A percentile compares a stretch with the other conserved stretches of the same genome.
phyloP scores from a whole-genome alignment of 1,284 basidiomycete species.

The Papiliotrema terrestris region DNA sequence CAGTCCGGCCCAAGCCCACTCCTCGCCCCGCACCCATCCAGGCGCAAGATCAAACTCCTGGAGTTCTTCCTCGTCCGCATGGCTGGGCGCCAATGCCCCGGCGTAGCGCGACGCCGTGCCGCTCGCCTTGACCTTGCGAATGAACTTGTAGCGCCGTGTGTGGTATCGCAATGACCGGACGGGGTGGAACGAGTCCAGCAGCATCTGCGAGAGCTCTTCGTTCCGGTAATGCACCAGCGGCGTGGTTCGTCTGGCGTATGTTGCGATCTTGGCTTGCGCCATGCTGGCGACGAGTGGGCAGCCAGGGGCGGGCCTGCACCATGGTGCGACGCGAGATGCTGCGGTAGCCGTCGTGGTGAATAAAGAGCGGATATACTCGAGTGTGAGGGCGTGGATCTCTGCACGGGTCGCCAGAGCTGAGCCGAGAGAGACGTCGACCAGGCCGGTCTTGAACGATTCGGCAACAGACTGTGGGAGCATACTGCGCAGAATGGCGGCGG shows the following conservation, averaged over 20 bases:
- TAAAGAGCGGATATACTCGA: slow-evolving; percentile 4
- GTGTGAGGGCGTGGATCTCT: slow-evolving; percentile 18
- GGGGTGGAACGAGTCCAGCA: slow-evolving; percentile 51
- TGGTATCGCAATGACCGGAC: slow-evolving; percentile 48
- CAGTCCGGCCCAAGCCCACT: slow-evolving; percentile 42
- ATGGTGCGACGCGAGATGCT: slow-evolving; percentile 20
- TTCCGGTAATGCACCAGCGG: slow-evolving; percentile 44
- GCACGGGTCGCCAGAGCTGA: slow-evolving; percentile 12
- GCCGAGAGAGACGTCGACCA: slow-evolving; percentile 41
- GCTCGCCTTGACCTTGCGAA: slow-evolving; percentile 48
- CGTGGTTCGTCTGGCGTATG: slow-evolving; percentile 25
- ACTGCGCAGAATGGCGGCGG: slow-evolving; percentile 39
- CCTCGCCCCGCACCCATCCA: slow-evolving; percentile 41
- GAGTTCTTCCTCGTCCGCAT: slow-evolving; percentile 33
- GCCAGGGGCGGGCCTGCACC: slow-evolving; percentile 8
- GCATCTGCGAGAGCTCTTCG: slow-evolving; percentile 52
- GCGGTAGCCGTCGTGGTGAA: neutral
- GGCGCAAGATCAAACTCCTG: slow-evolving; percentile 46
- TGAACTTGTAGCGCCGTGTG: slow-evolving; percentile 49
- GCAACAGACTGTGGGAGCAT: slow-evolving; percentile 50
- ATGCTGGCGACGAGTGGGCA: slow-evolving; percentile 23
- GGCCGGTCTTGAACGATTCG: slow-evolving; percentile 31
- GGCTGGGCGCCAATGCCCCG: slow-evolving; percentile 1
- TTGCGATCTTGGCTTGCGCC: slow-evolving; percentile 33
- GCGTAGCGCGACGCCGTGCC: neutral